phyloP scores from a whole-genome alignment of 2,329 filamentous ascomycete genomes.

The Phyllachora maydis region DNA sequence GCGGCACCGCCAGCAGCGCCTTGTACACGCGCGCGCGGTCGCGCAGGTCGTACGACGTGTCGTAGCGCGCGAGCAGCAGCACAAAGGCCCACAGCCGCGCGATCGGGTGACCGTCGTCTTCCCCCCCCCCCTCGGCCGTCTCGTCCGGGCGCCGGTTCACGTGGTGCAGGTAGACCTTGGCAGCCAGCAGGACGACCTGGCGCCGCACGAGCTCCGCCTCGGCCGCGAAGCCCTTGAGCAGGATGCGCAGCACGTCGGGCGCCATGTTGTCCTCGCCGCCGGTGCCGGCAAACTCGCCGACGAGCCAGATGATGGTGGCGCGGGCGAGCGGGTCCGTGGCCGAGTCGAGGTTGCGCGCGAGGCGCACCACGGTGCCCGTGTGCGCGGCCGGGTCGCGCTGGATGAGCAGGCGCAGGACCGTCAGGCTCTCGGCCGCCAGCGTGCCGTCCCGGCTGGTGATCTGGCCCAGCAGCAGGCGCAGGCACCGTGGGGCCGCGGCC shows the following conservation, averaged over 20 bases:
- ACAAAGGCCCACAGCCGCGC: conserved; percentile 68
- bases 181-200: conserved; percentile 79
- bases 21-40: conserved; percentile 82
- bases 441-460: conserved; percentile 76
- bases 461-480: conserved; percentile 66
- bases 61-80: conserved; percentile 71
- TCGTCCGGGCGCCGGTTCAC: conserved; percentile 51
- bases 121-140: conserved; percentile 17
- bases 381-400: conserved; percentile 74
- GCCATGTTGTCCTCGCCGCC: conserved; percentile 77
- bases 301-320: conserved; percentile 92
- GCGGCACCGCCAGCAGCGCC: conserved; percentile 60
- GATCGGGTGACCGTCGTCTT: conserved; percentile 43
- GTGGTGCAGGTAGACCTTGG: conserved; percentile 91
- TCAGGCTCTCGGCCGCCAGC: conserved; percentile 78
- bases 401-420: conserved; percentile 87
- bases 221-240: conserved; percentile 65
- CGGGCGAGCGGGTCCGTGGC: conserved; percentile 74
- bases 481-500: conserved; percentile 53
- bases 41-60: conserved; percentile 84
- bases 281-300: conserved; percentile 76
- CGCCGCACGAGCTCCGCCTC: conserved; percentile 76
- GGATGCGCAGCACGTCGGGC: conserved; percentile 72
- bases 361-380: conserved; percentile 62
- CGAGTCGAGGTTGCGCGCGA: conserved; percentile 81